Evolutionary conservation across 108 stramenopile species (phyloP), one percentile per base, ranked within the genome.

Genomic region (Aurantiochytrium sp.): DNA sequence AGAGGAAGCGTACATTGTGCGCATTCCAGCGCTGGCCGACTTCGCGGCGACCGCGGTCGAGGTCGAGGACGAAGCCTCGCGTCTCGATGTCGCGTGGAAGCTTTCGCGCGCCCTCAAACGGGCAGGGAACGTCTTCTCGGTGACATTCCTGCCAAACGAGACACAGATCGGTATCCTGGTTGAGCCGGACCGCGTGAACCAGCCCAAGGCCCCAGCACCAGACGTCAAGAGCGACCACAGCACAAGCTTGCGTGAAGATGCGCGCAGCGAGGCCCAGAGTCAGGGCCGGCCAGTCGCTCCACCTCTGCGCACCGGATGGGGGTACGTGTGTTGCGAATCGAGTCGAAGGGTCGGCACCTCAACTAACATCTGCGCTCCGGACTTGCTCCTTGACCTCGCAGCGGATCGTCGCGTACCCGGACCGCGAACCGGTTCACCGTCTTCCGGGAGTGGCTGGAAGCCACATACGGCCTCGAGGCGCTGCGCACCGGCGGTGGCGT

Each of bases 401-500:
- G 59, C 27, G 59, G 59, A 0, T 65, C 59, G 59, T 8, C 59
- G 34, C 27, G 59, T 17, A 34, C 59, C 1, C 73, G 42, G 2
- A 81, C 73, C 6, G 27, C 42, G n/a, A 48, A 48, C 24, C 39
- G 73, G 10, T 81, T 81, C 39, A 48, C 73, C 12, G 39, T 41
- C 36, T 89, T 86, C 22, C 68, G 48, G 8, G 55, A 59, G 10
- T 89, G 88, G 88, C 86, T 89, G 31, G 86, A 73, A 68, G 24
- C n/a, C 3, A 86, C 85, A 27, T 86, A 34, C 30, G 88, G 86
- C 27, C 45, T 32, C 3, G 55, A 55, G 15, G 4, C 17, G 31
- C 55, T 87, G 42, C 55, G 55, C 15, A 19, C 15, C 12, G 55
- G 86, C 37, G 50, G 65, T 4, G 86, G 86, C 27, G 88, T 96